Evolutionary conservation across 148 eudicot species (phyloP).

Genomic region (Linanthus parryae): DNA sequence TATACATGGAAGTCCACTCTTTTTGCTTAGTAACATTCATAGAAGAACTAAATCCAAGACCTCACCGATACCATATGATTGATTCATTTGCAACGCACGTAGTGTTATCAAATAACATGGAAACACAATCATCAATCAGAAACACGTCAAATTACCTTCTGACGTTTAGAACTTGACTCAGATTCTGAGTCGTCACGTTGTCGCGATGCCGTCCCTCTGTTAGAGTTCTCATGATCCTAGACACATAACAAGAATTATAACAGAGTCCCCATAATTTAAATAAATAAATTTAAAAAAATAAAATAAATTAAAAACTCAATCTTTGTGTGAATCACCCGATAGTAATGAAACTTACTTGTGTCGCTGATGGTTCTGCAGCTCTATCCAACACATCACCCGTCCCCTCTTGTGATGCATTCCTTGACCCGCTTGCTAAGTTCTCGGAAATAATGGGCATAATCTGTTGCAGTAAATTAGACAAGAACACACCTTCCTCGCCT

Average conservation of each 20-base stretch:
- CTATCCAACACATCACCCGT: slow-evolving; percentile 13
- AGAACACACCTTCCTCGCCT: slow-evolving; percentile 31
- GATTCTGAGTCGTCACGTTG: slow-evolving; percentile 17
- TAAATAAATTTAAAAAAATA: neutral
- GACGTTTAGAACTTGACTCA: slow-evolving; percentile 32
- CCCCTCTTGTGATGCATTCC: slow-evolving; percentile 11
- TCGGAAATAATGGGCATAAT: slow-evolving; percentile 42
- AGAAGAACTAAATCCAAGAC: no score
- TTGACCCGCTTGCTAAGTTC: slow-evolving; percentile 12
- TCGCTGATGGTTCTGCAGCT: slow-evolving; percentile 6
- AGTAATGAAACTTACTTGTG: slow-evolving; percentile 10
- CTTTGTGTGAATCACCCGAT: neutral
- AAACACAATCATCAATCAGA: no score
- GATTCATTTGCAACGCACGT: no score
- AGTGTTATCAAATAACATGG: no score
- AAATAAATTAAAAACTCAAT: neutral
- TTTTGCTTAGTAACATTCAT: no score
- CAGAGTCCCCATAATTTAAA: slow-evolving; percentile 1
- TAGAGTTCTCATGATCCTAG: slow-evolving; percentile 27
- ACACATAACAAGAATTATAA: slow-evolving; percentile 8
- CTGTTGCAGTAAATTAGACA: slow-evolving; percentile 42
- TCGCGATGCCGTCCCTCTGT: slow-evolving; percentile 17
- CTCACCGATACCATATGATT: no score
- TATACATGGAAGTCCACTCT: no score
- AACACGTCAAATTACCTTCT: slow-evolving; percentile 35